Conservation (phyloP, 2,329 filamentous ascomycete species). For the Sporothrix globosa region DNA sequence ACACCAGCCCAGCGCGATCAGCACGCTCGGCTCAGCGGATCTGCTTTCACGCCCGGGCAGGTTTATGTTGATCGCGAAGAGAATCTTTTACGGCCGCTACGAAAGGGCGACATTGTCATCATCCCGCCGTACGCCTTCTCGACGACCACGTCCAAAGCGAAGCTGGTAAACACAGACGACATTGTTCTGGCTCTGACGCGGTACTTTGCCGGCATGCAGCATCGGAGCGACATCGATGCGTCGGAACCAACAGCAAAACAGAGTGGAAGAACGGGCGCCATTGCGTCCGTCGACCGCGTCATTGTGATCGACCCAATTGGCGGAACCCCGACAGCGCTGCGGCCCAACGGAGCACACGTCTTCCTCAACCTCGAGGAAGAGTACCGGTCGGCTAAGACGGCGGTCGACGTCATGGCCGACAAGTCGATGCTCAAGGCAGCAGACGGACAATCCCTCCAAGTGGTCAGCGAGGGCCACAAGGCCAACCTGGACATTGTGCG, state of each 20-base stretch:
- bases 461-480: slow-evolving; percentile 52
- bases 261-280: slow-evolving; percentile 35
- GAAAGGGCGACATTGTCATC: slow-evolving; percentile 70
- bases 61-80: slow-evolving; percentile 52
- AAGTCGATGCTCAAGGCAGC: neutral
- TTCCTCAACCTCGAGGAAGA: slow-evolving; percentile 96
- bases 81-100: slow-evolving; percentile 66
- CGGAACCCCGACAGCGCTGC: slow-evolving; percentile 72
- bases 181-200: slow-evolving; percentile 75
- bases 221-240: neutral
- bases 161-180: slow-evolving; percentile 56
- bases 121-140: slow-evolving; percentile 58
- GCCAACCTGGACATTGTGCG: slow-evolving; percentile 76
- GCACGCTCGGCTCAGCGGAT: slow-evolving; percentile 37
- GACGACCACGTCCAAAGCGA: slow-evolving; percentile 47
- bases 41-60: slow-evolving; percentile 43
- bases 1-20: neutral
- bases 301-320: slow-evolving; percentile 88
- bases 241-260: slow-evolving; percentile 39
- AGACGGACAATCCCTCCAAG: slow-evolving; percentile 25
- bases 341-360: slow-evolving; percentile 68
- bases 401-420: slow-evolving; percentile 52
- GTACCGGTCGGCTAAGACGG: slow-evolving; percentile 67
- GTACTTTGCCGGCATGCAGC: slow-evolving; percentile 70
- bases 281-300: slow-evolving; percentile 74